These are phyloP conservation scores for Earliella scabrosa DNA, from an alignment of 1,284 basidiomycete genomes.

Conservation along the genomic window DNA sequence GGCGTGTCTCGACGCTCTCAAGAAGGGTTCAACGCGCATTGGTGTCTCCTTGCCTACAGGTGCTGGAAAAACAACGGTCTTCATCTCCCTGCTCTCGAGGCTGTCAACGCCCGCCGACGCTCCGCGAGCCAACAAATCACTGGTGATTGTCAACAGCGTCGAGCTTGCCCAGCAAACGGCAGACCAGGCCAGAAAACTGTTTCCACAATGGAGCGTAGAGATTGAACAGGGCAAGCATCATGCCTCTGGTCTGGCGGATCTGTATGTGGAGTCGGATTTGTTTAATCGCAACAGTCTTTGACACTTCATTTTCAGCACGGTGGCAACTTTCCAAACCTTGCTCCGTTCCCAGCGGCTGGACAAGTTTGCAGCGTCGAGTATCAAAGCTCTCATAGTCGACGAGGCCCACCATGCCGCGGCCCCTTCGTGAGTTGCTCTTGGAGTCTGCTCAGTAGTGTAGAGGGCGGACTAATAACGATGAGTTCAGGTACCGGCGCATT, in stretches of 20 bases:
- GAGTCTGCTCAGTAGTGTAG: background rate
- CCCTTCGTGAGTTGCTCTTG: conserved; percentile 63
- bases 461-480: no score
- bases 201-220: conserved; percentile 83
- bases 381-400: conserved; percentile 90
- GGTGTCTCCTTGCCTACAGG: conserved; percentile 95
- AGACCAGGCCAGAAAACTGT: conserved; percentile 67
- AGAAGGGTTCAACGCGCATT: conserved; percentile 69
- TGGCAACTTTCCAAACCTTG: conserved; percentile 93
- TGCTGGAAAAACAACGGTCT: conserved; percentile 93
- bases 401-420: conserved; percentile 97
- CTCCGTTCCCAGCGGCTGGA: conserved; percentile 66
- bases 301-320: conserved; percentile 57
- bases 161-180: conserved; percentile 91
- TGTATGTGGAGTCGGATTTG: conserved; percentile 53
- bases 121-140: conserved; percentile 56
- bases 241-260: conserved; percentile 84
- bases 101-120: conserved; percentile 49
- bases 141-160: conserved; percentile 86
- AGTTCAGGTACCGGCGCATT: conserved; percentile 73
- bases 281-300: conserved; percentile 5
- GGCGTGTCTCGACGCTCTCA: conserved; percentile 78
- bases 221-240: conserved; percentile 90
- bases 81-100: conserved; percentile 77
- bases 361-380: conserved; percentile 76